A percentile compares a stretch with the other conserved stretches of the same genome.
Evolutionary conservation across 2,329 filamentous ascomycete species (phyloP).

Genomic region (Dryadomyces sulphureus): DNA sequence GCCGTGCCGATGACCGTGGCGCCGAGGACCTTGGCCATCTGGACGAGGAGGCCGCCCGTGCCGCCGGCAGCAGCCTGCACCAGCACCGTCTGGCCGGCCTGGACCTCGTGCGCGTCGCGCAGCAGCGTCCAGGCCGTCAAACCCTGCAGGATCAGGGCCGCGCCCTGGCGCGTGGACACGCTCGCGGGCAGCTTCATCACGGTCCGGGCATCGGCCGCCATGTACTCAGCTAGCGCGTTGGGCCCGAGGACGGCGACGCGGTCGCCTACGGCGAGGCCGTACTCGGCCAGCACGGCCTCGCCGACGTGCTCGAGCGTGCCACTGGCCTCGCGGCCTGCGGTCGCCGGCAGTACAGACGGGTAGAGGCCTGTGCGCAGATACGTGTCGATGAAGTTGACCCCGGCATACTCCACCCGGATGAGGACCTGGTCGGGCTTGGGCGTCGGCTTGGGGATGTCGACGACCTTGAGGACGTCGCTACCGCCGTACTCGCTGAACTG

Average conservation of each 20-base stretch:
- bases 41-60: conserved; percentile 60
- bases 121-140: conserved; percentile 70
- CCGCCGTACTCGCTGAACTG: conserved; percentile 57
- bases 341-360: conserved; percentile 7
- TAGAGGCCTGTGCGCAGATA: conserved; percentile 19
- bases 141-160: conserved; percentile 61
- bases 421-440: conserved; percentile 54
- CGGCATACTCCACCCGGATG: conserved; percentile 63
- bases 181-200: conserved; percentile 49
- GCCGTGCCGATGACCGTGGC: conserved; percentile 72
- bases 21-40: conserved; percentile 58
- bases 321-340: conserved; percentile 10
- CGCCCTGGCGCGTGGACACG: conserved; percentile 46
- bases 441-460: conserved; percentile 51
- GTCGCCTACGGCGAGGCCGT: conserved; percentile 27
- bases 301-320: conserved; percentile 10
- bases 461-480: conserved; percentile 55
- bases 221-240: conserved; percentile 41
- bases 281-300: conserved; percentile 6
- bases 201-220: conserved; percentile 33
- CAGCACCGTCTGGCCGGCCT: conserved; percentile 38
- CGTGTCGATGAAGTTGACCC: conserved; percentile 80
- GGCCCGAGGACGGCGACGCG: conserved; percentile 48
- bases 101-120: conserved; percentile 40
- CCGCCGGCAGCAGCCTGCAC: conserved; percentile 79